A percentile compares a stretch with the other conserved stretches of the same genome.
phyloP scores from a whole-genome alignment of 345 rosid species.

The Isatis tinctoria region DNA sequence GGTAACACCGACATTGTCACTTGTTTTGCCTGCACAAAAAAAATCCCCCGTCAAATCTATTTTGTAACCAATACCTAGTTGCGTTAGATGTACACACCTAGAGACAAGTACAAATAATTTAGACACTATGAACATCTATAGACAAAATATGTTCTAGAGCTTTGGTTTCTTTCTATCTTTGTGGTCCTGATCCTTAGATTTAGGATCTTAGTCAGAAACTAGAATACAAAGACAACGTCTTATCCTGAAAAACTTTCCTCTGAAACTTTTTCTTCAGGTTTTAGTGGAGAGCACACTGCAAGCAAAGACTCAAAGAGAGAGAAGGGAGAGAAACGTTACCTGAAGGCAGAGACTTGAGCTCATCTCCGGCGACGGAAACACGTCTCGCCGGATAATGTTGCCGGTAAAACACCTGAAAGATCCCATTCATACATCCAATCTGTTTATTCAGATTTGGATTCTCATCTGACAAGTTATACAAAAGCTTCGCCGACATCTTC shows the following conservation, averaged over 20 bases:
- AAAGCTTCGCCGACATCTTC: constrained; percentile 63
- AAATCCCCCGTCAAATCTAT: not conserved
- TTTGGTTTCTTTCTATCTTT: constrained; percentile 23
- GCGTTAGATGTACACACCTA: not conserved
- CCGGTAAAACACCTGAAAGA: constrained; percentile 75
- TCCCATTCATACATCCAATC: constrained; percentile 85
- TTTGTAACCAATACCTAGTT: not conserved
- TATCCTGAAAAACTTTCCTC: constrained; percentile 2
- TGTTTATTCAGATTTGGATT: constrained; percentile 69
- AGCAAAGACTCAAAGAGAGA: not conserved
- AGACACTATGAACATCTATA: not conserved
- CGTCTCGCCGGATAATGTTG: constrained; percentile 56
- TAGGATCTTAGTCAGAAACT: constrained; percentile 32
- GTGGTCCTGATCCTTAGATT: constrained; percentile 29
- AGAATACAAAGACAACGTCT: constrained; percentile 22
- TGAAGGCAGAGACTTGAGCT: constrained; percentile 41
- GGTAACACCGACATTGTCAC: constrained; percentile 36
- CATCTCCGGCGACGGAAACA: constrained; percentile 34
- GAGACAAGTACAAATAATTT: not conserved
- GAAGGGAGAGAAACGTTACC: constrained; percentile 34
- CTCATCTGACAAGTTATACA: constrained; percentile 63
- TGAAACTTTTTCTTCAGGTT: not conserved
- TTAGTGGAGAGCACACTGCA: constrained; percentile 11
- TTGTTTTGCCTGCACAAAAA: constrained; percentile 44
- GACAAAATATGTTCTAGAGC: constrained; percentile 22